Conservation (phyloP, 2,329 filamentous ascomycete genomes). For the Keithomyces neogunnii region DNA sequence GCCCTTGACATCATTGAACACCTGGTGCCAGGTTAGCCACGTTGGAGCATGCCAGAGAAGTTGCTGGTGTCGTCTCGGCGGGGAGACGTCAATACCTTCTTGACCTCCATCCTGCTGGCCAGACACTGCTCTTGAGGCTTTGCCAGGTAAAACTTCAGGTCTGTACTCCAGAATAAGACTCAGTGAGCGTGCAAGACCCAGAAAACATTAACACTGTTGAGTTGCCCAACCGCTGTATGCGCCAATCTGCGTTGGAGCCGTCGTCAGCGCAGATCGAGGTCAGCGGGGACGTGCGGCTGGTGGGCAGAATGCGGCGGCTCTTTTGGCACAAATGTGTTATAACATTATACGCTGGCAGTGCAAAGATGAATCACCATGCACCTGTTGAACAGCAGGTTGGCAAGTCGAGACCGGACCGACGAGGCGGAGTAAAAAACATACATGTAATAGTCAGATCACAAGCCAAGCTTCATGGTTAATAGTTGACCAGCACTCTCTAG, state of each 20-base stretch:
- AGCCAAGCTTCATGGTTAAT: neutral
- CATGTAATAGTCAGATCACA: neutral
- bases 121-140: neutral
- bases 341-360: neutral
- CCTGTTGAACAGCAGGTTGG: neutral
- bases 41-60: neutral
- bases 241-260: neutral
- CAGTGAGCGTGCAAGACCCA: neutral
- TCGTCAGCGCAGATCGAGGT: neutral
- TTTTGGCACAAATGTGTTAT: neutral
- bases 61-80: neutral
- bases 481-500: neutral
- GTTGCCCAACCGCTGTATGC: neutral
- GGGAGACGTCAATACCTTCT: slow-evolving; percentile 23
- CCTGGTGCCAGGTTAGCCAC: slow-evolving; percentile 19
- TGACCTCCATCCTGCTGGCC: slow-evolving; percentile 27
- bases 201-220: neutral
- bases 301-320: neutral
- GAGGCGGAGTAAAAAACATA: neutral
- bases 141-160: neutral
- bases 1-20: slow-evolving; percentile 51
- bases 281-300: neutral
- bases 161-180: neutral
- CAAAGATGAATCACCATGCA: neutral
- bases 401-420: neutral